Evolutionary conservation across 2,329 filamentous ascomycete genomes (phyloP), one percentile per base, ranked within the genome.

Genomic region (Stemphylium lycopersici): DNA sequence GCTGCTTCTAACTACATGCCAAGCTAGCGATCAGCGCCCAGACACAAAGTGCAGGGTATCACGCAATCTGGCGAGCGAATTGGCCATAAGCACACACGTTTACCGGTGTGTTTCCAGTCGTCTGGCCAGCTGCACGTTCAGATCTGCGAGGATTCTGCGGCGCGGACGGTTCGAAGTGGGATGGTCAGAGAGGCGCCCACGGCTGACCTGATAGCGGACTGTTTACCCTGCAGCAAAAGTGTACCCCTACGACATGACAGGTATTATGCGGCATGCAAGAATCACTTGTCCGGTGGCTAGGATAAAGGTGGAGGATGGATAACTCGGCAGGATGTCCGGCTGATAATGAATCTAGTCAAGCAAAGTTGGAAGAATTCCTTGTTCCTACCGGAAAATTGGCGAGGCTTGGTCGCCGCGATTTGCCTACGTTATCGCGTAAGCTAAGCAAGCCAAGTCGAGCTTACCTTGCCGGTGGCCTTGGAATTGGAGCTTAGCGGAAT

Each of bases 361-460:
- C 44, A 48, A 41, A 29, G 20, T 18, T 11, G 44, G 37, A 33
- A 37, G 20, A 20, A 13, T 52, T 18, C 31, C 16, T 22, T 33
- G 43, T 16, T 37, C 36, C 31, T 20, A 15, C 18, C 44, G 24
- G 12, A 36, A 18, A 31, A 36, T 51, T 55, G 41, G 52, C 52
- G 41, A 51, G 47, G 47, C 52, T 55, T 51, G 51, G 38, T 49
- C 34, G 33, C 31, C 12, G 39, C 36, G 29, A 34, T 44, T 50
- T 29, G 45, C 46, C 38, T 15, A 22, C 33, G 34, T 32, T 38
- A 38, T 39, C 42, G 45, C 50, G 50, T 52, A 37, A 37, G 51
- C 51, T 55, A 55, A 51, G 52, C 52, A 55, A 45, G 52, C 52
- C 52, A 55, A 55, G 52, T 37, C 41, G 32, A 43, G 52, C 39